Evolutionary conservation across 2,329 filamentous ascomycete genomes (phyloP), one percentile per base, ranked within the genome.

Genomic region (Simplicillium aogashimaense): DNA sequence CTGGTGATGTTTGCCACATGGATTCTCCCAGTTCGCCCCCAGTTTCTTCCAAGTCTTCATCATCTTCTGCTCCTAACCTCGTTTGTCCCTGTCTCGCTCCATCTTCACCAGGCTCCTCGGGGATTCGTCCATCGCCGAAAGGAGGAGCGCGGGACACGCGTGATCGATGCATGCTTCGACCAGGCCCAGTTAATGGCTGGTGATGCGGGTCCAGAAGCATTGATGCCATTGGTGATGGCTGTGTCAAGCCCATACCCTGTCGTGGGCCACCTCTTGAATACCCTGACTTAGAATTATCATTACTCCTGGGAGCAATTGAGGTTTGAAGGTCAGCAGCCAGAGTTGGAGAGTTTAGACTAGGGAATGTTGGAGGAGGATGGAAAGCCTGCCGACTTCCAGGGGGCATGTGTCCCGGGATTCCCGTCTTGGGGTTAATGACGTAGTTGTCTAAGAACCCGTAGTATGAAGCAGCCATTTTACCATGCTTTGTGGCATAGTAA

Each of bases 401-500:
- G 12, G 74, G 73, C 29, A 80, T 62, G 40, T 77, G 70, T 15
- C 77, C 76, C 7, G 76, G 74, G 15, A 81, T 72, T 2, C 78
- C 80, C 7, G 75, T 78, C 57, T 79, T 81, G 3, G 81, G 78
- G 51, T 86, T 86, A 37, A 81, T 76, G 12, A 82, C 78, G 53
- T 98, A 98, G 50, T 94, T 89, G 55, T 95, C 88, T 43, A 95
- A 69, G 58, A 98, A 98, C 2, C 89, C 88, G 53, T 92, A 89
- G 57, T 95, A 92, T 0, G 90, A 97, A 13, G 88, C 86, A n/a
- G 92, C 82, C 86, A 98, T 95, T 65, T 98, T 98, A 46, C 89
- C 86, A 53, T 98, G 89, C 55, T 95, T 95, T 9, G 88, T 87
- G 16, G 86, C 81, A 55, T 92, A 97, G 58, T 97, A 97, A 50